A percentile compares a stretch with the other conserved stretches of the same genome.
phyloP scores from a whole-genome alignment of 176 grass and related monocot species.

The Coix lacrymajobi region DNA sequence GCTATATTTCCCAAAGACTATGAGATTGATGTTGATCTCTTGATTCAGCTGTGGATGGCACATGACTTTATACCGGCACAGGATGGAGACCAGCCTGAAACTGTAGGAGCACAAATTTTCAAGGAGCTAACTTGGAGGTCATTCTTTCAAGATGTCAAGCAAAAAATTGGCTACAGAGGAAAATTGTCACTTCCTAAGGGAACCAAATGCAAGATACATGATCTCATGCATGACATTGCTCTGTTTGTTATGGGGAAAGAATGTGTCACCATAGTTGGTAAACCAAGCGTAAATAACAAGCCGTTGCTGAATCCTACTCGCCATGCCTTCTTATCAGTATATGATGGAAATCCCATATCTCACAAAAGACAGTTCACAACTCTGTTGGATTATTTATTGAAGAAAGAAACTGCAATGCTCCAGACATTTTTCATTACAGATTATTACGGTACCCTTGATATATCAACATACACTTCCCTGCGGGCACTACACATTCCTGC shows the following conservation, averaged over 20 bases:
- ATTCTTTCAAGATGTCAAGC: conserved; percentile 3
- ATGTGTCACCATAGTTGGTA: neutral
- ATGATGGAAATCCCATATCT: too few species aligned
- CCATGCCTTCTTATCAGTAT: too few species aligned
- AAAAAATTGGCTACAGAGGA: fast-evolving
- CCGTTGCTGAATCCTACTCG: too few species aligned
- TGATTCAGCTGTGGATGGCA: neutral
- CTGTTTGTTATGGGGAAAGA: neutral
- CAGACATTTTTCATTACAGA: too few species aligned
- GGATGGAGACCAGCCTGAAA: neutral
- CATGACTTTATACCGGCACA: neutral
- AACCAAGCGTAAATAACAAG: too few species aligned
- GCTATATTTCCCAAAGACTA: neutral
- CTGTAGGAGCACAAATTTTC: neutral
- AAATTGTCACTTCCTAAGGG: neutral
- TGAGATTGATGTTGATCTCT: neutral
- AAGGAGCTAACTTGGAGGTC: neutral
- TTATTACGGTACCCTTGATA: too few species aligned
- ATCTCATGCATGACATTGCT: neutral
- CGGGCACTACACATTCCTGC: too few species aligned
- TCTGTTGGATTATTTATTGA: too few species aligned
- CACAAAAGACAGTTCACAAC: too few species aligned
- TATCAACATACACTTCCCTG: too few species aligned
- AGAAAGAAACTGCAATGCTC: too few species aligned
- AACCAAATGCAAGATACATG: neutral